Evolutionary conservation across 495 filamentous ascomycete genomes (phyloP).

Genomic region (Aspergillus hancockii): DNA sequence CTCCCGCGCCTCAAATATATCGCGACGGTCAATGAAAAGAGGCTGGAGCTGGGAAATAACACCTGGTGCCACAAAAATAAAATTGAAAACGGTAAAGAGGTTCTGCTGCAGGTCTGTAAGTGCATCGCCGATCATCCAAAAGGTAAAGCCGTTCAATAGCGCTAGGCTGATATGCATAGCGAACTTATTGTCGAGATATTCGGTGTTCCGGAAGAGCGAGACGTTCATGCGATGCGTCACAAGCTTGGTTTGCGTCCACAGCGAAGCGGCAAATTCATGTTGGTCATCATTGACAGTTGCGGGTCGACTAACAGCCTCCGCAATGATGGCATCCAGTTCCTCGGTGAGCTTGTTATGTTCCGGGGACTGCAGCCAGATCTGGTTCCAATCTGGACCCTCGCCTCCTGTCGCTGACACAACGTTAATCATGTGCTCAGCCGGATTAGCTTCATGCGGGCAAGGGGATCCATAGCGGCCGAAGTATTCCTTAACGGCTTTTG

Average conservation of each 20-base stretch:
- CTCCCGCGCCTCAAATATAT: constrained; percentile 55
- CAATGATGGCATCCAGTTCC: constrained; percentile 58
- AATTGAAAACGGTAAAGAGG: constrained; percentile 53
- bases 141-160: constrained; percentile 47
- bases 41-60: constrained; percentile 55
- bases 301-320: constrained; percentile 37
- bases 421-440: constrained; percentile 93
- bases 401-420: constrained; percentile 56
- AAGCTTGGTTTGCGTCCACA: constrained; percentile 55
- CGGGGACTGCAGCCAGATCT: constrained; percentile 62
- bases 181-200: constrained; percentile 68
- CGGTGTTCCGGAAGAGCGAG: constrained; percentile 60
- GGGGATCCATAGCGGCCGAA: constrained; percentile 74
- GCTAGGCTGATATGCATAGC: constrained; percentile 38
- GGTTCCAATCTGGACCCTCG: constrained; percentile 57
- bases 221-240: constrained; percentile 60
- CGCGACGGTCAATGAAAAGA: constrained; percentile 53
- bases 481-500: constrained; percentile 60
- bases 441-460: constrained; percentile 72
- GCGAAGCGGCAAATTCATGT: constrained; percentile 59
- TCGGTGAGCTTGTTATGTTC: constrained; percentile 43
- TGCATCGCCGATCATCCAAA: constrained; percentile 40
- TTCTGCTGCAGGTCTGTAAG: constrained; percentile 33
- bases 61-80: no score
- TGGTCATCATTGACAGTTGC: constrained; percentile 37